Base-by-base conservation (phyloP, 805 yeast genomes). In the Starmerella sp. region DNA sequence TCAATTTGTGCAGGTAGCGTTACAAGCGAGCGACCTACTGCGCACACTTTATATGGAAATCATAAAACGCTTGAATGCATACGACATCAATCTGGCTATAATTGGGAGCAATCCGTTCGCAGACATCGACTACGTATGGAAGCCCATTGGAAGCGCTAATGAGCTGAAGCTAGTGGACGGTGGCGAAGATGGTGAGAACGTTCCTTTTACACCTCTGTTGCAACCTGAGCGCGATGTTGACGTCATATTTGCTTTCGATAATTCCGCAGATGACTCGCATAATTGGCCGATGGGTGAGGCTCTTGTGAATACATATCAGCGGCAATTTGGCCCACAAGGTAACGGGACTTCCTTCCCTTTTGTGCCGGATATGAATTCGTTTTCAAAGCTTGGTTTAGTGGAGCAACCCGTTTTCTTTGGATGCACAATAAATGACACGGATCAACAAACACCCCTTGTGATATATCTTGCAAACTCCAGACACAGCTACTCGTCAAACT, bases 371-470 rank as follows among this genome's bases (percentile, higher is more conserved):
- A 31, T 54, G 13, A 67, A 73, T 17, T 75, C 84, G 0, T 81
- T 83, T 65, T 58, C 74, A 15, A 71, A 72, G 52, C 63, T 69
- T 58, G 82, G 82, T 53, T 17, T 54, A 15, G 36, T 41, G 13
- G 47, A 42, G 42, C 75, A 69, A 52, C 96, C 96, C 10, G 71
- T 81, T 0, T 87, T 88, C 66, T 84, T 88, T 64, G 96, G 96
- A 2, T 89, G 97, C 68, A 72, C 81, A 64, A 73, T 67, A 0
- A 81, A 82, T 61, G 69, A 39, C 11, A 36, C 35, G 35, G 65
- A 48, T 62, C 63, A 29, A 63, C 63, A 31, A 4, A n/a, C 30
- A 37, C 85, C 88, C 29, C 93, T 93, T 1, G 71, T 86, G 51
- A 74, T 84, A 11, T 84, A 83, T 63, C 73, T 78, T 53, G 87